Evolutionary conservation across 305 asterid species (phyloP), one percentile per base, ranked within the genome.

Genomic region (Fraxinus paxiana): DNA sequence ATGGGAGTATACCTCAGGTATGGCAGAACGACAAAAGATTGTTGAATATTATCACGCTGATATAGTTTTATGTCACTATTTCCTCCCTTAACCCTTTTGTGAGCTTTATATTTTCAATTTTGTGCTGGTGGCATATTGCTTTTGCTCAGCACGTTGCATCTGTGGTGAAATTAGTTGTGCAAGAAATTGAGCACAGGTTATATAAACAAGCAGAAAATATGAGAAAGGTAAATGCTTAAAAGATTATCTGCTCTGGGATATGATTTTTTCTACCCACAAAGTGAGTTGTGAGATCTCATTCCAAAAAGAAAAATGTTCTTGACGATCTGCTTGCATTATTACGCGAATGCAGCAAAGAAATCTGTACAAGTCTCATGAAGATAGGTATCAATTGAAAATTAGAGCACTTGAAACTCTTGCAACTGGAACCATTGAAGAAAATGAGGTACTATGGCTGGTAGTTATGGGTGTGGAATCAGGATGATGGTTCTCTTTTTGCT

Each of bases 171-270:
- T 81, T 93, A 76, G 88, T 92, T 59, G 86, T 92, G 77, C 94
- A 89, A 92, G 98, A 93, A 90, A 90, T 93, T 84, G 98, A 95
- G 89, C 95, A 81, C 73, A 94, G 94, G 77, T 88, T 87, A 89
- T 88, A 89, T 69, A 90, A 86, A 78, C 93, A 89, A 82, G 85
- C 87, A 43, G 92, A 91, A 73, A 89, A 81, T 85, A 82, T 86
- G 89, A 89, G 74, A 82, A 95, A 91, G 98, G 98, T 94, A 87
- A 65, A 63, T 63, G 72, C 73, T 24, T 26, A 65, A 80, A 2
- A 73, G 56, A 82, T 56, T 79, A 37, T 79, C 70, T 22, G 76
- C 82, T 77, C 81, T 80, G 41, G 65, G 75, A 48, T 54, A 43
- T 24, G 59, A 54, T 56, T 61, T 81, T 73, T 31, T 30, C 65